These are phyloP conservation scores for Tulasnella sp. DNA, from an alignment of 768 basidiomycete genomes.

Conservation along the genomic window DNA sequence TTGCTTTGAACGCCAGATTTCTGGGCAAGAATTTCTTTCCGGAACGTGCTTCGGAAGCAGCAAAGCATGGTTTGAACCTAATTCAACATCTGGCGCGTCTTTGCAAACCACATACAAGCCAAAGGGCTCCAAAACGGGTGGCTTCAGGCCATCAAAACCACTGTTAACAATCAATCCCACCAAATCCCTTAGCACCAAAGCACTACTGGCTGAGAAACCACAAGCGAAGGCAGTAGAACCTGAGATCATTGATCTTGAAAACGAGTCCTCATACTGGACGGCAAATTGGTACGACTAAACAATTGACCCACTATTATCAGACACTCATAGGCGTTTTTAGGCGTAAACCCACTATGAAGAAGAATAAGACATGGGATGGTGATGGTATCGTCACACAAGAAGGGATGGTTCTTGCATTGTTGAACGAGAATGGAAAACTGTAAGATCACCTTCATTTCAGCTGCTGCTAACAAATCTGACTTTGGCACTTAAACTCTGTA, in stretches of 20 bases:
- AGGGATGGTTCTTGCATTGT: constrained; percentile 18
- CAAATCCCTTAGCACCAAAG: background rate
- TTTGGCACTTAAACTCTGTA: constrained; percentile 22
- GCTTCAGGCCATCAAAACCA: constrained; percentile 1
- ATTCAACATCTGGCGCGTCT: background rate
- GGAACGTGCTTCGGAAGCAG: constrained; percentile 14
- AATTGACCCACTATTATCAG: background rate
- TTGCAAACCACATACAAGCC: background rate
- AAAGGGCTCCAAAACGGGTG: background rate
- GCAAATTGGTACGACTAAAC: constrained; percentile 13
- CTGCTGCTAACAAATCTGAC: background rate
- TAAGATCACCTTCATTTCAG: constrained; percentile 3
- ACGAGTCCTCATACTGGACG: constrained; percentile 8
- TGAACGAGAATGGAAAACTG: constrained; percentile 19
- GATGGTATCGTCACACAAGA: constrained; percentile 21
- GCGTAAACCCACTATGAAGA: constrained; percentile 22
- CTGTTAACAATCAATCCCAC: background rate
- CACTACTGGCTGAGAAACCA: background rate
- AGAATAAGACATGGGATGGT: constrained; percentile 27
- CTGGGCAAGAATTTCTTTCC: constrained; percentile 10
- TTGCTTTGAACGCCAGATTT: constrained; percentile 16
- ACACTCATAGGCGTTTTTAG: constrained; percentile 4
- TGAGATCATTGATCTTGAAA: constrained; percentile 2
- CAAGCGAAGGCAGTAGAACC: background rate
- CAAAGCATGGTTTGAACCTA: background rate